Percentiles rank a stretch among this genome's conserved stretches.
phyloP scores from a whole-genome alignment of 345 rosid species.

The Salix koriyanagi region DNA sequence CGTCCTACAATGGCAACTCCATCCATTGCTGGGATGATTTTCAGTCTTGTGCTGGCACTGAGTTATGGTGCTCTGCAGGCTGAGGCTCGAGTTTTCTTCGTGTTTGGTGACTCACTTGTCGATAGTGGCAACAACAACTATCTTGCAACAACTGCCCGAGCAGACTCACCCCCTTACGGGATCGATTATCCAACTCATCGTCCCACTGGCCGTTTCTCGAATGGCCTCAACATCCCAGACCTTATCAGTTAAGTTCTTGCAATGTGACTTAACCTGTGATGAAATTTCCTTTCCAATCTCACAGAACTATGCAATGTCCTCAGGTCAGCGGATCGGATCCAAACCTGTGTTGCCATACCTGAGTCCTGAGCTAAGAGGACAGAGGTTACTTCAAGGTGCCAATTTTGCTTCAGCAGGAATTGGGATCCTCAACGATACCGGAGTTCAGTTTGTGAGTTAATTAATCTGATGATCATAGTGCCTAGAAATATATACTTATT shows the following conservation, averaged over 20 bases:
- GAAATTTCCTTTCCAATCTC: background rate
- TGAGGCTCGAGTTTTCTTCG: slow-evolving; percentile 60
- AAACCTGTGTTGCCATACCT: slow-evolving; percentile 62
- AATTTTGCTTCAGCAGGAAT: slow-evolving; percentile 91
- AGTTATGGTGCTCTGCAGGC: slow-evolving; percentile 23
- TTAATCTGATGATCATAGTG: background rate
- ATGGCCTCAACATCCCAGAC: slow-evolving; percentile 70
- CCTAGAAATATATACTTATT: too few species aligned
- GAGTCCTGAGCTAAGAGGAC: slow-evolving; percentile 58
- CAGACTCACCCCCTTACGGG: slow-evolving; percentile 69
- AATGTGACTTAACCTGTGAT: background rate
- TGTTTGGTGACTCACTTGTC: slow-evolving; percentile 77
- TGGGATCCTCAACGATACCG: slow-evolving; percentile 69
- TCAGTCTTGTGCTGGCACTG: slow-evolving; percentile 9
- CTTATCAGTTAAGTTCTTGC: slow-evolving; percentile 41
- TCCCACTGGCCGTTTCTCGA: slow-evolving; percentile 75
- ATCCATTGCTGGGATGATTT: slow-evolving; percentile 1
- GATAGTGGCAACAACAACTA: slow-evolving; percentile 77
- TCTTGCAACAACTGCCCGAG: slow-evolving; percentile 64
- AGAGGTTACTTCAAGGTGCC: slow-evolving; percentile 60
- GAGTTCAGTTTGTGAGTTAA: slow-evolving; percentile 49
- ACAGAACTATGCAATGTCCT: background rate
- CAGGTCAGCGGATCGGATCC: slow-evolving; percentile 57
- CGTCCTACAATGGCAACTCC: slow-evolving; percentile 13
- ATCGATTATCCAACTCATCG: slow-evolving; percentile 57